Evolutionary conservation across 208 protist genomes (phyloP).

Genomic region (Trypanosoma congolense): DNA sequence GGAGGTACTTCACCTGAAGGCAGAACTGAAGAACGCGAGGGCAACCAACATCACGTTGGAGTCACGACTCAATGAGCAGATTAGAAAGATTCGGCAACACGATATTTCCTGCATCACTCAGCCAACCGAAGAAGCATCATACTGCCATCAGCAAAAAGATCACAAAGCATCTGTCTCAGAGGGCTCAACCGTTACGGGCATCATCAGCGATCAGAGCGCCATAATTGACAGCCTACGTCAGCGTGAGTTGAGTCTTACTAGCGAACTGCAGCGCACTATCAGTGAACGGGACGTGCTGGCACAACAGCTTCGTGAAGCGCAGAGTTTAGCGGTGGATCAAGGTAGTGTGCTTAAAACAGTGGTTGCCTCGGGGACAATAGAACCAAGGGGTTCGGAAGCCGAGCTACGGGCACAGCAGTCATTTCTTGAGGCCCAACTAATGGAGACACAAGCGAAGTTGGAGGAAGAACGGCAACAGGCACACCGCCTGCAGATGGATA

Average conservation of each 20-base stretch:
- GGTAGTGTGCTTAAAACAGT: constrained; percentile 39
- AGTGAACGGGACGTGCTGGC: constrained; percentile 29
- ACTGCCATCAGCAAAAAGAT: no score
- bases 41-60: constrained; percentile 70
- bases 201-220: constrained; percentile 64
- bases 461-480: constrained; percentile 44
- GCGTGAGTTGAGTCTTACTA: constrained; percentile 55
- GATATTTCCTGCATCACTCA: no score
- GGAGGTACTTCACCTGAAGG: constrained; percentile 60
- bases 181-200: constrained; percentile 29
- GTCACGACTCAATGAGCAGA: constrained; percentile 51
- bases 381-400: constrained; percentile 27
- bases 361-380: constrained; percentile 6
- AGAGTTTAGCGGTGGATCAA: constrained; percentile 47
- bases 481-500: constrained; percentile 45
- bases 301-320: constrained; percentile 42
- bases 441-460: constrained; percentile 38
- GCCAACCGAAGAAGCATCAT: no score
- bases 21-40: constrained; percentile 58
- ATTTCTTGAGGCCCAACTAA: constrained; percentile 47
- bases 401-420: constrained; percentile 67
- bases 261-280: constrained; percentile 51
- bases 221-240: constrained; percentile 77
- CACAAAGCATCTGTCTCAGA: not conserved
- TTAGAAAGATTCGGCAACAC: constrained; percentile 37